Percentiles rank a stretch among this genome's conserved stretches.
These are phyloP conservation scores for Royoungia palumana DNA, from an alignment of 768 basidiomycete genomes.

Conservation along the genomic window DNA sequence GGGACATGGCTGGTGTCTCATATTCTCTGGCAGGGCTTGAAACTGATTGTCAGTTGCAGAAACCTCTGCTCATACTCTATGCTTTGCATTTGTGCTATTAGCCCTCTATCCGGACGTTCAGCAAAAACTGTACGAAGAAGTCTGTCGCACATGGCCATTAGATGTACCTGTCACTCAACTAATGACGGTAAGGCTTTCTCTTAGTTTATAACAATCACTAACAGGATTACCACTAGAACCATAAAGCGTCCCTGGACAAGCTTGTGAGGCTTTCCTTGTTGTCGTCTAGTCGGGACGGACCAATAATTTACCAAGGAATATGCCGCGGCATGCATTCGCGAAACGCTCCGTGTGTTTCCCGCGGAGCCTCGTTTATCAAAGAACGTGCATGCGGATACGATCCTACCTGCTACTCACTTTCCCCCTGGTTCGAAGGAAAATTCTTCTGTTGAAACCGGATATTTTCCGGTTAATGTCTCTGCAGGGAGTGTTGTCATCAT, in stretches of 20 bases:
- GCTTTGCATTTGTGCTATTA: conserved; percentile 41
- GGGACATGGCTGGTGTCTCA: conserved; percentile 41
- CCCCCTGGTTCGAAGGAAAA: conserved; percentile 16
- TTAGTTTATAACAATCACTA: not conserved
- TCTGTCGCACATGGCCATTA: conserved; percentile 38
- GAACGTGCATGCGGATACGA: conserved; percentile 33
- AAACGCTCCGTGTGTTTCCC: conserved; percentile 45
- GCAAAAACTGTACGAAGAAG: conserved; percentile 43
- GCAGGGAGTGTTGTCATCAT: conserved; percentile 38
- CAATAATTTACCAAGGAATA: conserved; percentile 36
- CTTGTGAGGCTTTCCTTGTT: conserved; percentile 28
- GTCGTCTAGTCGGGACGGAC: not conserved
- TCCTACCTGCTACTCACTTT: conserved; percentile 36
- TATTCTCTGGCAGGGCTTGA: not conserved
- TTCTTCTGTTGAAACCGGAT: conserved; percentile 22
- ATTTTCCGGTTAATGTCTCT: conserved; percentile 35
- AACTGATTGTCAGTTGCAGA: conserved; percentile 31
- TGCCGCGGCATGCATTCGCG: conserved; percentile 41
- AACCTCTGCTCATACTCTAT: conserved; percentile 45
- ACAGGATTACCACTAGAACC: conserved; percentile 27
- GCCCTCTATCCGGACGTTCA: conserved; percentile 52
- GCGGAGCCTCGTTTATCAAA: conserved; percentile 36
- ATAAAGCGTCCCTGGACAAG: conserved; percentile 37
- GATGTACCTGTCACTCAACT: conserved; percentile 25
- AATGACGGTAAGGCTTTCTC: conserved; percentile 27